Evolutionary conservation across 768 basidiomycete genomes (phyloP).

Genomic region (Suillus plorans): DNA sequence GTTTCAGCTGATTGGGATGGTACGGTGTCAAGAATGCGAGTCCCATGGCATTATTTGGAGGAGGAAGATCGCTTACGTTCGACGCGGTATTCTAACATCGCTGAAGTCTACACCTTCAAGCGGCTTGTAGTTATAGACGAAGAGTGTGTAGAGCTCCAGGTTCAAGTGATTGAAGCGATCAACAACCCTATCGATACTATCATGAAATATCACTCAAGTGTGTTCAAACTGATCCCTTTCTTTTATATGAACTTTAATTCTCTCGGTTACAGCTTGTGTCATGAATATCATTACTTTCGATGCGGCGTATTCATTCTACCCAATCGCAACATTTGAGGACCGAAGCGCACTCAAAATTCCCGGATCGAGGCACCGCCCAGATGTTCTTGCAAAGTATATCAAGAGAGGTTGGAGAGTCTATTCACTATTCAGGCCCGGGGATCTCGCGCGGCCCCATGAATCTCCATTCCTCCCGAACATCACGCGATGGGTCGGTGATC

Average conservation of each 20-base stretch:
- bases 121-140: background rate
- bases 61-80: background rate
- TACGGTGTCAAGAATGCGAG: slow-evolving; percentile 4
- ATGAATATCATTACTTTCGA: slow-evolving; percentile 46
- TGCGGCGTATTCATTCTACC: slow-evolving; percentile 42
- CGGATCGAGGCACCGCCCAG: background rate
- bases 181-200: slow-evolving; percentile 37
- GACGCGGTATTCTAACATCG: slow-evolving; percentile 7
- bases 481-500: slow-evolving; percentile 34
- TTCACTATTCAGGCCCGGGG: slow-evolving; percentile 4
- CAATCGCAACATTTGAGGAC: slow-evolving; percentile 39
- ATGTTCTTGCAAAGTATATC: slow-evolving; percentile 34
- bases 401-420: slow-evolving; percentile 37
- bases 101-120: slow-evolving; percentile 26
- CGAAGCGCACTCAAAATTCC: slow-evolving; percentile 24
- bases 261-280: slow-evolving; percentile 33
- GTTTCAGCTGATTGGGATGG: slow-evolving; percentile 20
- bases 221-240: slow-evolving; percentile 16
- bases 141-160: slow-evolving; percentile 17
- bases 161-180: slow-evolving; percentile 42
- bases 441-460: background rate
- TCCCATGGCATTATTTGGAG: background rate
- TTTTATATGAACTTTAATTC: background rate
- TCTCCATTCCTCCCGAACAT: slow-evolving; percentile 20
- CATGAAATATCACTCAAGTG: slow-evolving; percentile 50